Evolutionary conservation across 2,329 filamentous ascomycete genomes (phyloP), one percentile per base, ranked within the genome.

Genomic region (Nectriaceae sp.): DNA sequence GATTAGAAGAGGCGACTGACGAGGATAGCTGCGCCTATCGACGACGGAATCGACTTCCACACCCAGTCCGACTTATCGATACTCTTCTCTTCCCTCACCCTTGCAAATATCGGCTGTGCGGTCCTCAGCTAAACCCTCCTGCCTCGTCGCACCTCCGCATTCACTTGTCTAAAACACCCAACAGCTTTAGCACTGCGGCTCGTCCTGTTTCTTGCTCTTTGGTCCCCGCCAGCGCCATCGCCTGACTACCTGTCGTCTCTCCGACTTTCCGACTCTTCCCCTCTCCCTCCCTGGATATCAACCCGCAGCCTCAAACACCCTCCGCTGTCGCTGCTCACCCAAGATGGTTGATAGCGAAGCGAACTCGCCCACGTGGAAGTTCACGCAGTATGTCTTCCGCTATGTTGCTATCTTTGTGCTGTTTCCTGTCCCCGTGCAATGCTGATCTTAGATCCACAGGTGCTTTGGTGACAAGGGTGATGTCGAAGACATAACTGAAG

Each of bases 391-490:
- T 75, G 90, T 81, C 10, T 15, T 31, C 47, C 41, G 33, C 50
- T 40, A 36, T 21, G 22, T 43, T 24, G 44, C 29, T 21, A 40
- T 16, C 38, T 29, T 36, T 37, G 46, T 35, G 44, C 22, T 44
- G 5, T 45, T 39, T 21, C 37, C 37, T 6, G 18, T 19, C 21
- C 44, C 26, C 31, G 13, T 47, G n/a, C n/a, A 37, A 52, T 58
- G 42, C 52, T 59, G 49, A 64, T 21, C 39, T 47, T 21, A 48
- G 55, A 52, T 44, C 36, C 49, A 51, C 66, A 97, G 93, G 79
- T 97, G 94, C 79, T 99, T 99, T 76, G 94, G 94, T 74, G 94
- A 99, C 78, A 99, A 99, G 77, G 94, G 94, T 64, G 94, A 99
- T 77, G 93, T 99, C 60, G 94, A 97, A 74, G 92, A 97, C 72